These are phyloP conservation scores for Trichophyton equinum DNA, from an alignment of 2,329 filamentous ascomycete genomes.

Conservation along the genomic window DNA sequence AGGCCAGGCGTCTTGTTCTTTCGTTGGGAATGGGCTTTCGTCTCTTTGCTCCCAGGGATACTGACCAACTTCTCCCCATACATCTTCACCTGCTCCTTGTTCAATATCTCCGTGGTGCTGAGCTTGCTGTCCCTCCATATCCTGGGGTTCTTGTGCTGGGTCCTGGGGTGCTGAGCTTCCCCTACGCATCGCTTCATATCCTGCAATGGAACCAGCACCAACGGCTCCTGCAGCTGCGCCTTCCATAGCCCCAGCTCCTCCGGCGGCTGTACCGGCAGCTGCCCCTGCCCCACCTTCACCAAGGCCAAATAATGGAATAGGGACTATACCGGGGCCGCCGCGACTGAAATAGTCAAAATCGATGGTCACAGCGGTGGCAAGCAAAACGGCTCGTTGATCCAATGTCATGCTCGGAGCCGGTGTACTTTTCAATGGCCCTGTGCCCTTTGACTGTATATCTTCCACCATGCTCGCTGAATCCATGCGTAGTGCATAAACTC, in stretches of 20 bases:
- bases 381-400: slow-evolving; percentile 53
- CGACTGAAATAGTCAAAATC: slow-evolving; percentile 58
- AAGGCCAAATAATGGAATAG: slow-evolving; percentile 39
- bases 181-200: slow-evolving; percentile 51
- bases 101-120: neutral
- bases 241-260: slow-evolving; percentile 10
- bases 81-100: slow-evolving; percentile 18
- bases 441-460: slow-evolving; percentile 29
- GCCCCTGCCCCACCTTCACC: slow-evolving; percentile 32
- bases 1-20: slow-evolving; percentile 18
- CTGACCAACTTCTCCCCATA: slow-evolving; percentile 23
- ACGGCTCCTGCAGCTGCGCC: slow-evolving; percentile 34
- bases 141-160: slow-evolving; percentile 10
- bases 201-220: slow-evolving; percentile 48
- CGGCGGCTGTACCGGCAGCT: slow-evolving; percentile 15
- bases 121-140: neutral
- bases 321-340: slow-evolving; percentile 35
- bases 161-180: slow-evolving; percentile 18
- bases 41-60: slow-evolving; percentile 5
- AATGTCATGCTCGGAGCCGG: slow-evolving; percentile 45
- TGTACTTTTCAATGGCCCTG: slow-evolving; percentile 16
- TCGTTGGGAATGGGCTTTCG: slow-evolving; percentile 12
- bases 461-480: slow-evolving; percentile 41
- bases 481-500: slow-evolving; percentile 53
- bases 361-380: slow-evolving; percentile 52